phyloP scores from a whole-genome alignment of 2,329 filamentous ascomycete genomes.

The Fonsecaea multimorphosa region DNA sequence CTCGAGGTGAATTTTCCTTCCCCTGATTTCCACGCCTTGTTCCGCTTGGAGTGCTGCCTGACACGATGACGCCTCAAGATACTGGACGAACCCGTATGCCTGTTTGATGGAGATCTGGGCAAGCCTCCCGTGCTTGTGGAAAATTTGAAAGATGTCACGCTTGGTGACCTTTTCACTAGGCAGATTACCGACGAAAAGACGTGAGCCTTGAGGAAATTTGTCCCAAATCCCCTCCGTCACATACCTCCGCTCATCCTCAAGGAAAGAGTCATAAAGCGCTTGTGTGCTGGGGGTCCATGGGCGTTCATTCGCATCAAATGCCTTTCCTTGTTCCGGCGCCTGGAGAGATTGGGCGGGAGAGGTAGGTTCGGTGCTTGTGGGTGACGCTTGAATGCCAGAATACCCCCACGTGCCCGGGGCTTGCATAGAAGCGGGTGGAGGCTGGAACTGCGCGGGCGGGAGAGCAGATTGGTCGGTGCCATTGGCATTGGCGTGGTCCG shows the following conservation, averaged over 20 bases:
- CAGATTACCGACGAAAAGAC: conserved; percentile 70
- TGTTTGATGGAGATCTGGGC: conserved; percentile 97
- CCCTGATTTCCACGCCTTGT: conserved; percentile 80
- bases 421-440: conserved; percentile 23
- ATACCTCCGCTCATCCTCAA: conserved; percentile 58
- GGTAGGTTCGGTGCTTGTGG: conserved; percentile 13
- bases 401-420: conserved; percentile 26
- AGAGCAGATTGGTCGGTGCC: conserved; percentile 18
- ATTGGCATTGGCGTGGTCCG: conserved; percentile 13
- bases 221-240: conserved; percentile 61
- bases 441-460: conserved; percentile 13
- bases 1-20: conserved; percentile 95
- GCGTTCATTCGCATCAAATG: conserved; percentile 46
- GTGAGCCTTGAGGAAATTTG: conserved; percentile 56
- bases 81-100: conserved; percentile 96
- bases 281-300: conserved; percentile 57
- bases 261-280: conserved; percentile 57
- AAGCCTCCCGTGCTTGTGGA: conserved; percentile 81
- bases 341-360: conserved; percentile 21
- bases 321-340: conserved; percentile 20
- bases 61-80: conserved; percentile 77
- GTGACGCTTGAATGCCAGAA: conserved; percentile 14
- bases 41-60: conserved; percentile 74
- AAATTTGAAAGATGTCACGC: conserved; percentile 88
- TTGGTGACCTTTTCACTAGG: conserved; percentile 93